Evolutionary conservation across 192 early-diverging fungal genomes (phyloP).

Genomic region (Coemansia sp.): DNA sequence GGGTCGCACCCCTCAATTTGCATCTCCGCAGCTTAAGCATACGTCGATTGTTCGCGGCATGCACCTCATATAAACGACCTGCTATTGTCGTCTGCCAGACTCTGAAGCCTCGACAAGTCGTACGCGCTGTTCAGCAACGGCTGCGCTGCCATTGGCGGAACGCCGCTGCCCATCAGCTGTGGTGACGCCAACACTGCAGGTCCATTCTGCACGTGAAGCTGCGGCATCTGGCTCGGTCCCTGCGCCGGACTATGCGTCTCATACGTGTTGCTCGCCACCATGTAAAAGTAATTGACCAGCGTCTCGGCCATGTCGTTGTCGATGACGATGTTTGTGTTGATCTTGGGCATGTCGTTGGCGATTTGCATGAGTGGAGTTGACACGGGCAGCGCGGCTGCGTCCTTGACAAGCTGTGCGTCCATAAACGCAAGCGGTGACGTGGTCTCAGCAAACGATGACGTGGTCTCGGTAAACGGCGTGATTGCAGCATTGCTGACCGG

Average conservation of each 20-base stretch:
- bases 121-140: slow-evolving; percentile 25
- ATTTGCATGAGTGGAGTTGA: slow-evolving; percentile 4
- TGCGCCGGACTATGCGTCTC: slow-evolving; percentile 10
- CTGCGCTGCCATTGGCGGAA: slow-evolving; percentile 7
- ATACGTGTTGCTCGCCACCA: slow-evolving; percentile 42
- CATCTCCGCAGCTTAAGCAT: slow-evolving; percentile 5
- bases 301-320: slow-evolving; percentile 57
- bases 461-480: slow-evolving; percentile 5
- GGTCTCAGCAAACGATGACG: background rate
- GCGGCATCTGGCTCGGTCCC: slow-evolving; percentile 7
- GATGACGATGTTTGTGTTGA: slow-evolving; percentile 53
- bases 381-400: too few relatives aligned
- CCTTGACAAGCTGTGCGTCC: background rate
- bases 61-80: slow-evolving; percentile 29
- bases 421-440: background rate
- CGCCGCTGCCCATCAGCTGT: slow-evolving; percentile 9
- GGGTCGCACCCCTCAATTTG: background rate
- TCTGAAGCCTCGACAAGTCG: slow-evolving; percentile 26
- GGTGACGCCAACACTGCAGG: slow-evolving; percentile 24
- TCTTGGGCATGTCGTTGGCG: slow-evolving; percentile 13
- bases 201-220: slow-evolving; percentile 9
- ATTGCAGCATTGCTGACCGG: background rate
- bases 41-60: background rate
- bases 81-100: slow-evolving; percentile 25
- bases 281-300: slow-evolving; percentile 54